Evolutionary conservation across 805 yeast genomes (phyloP).

Genomic region (Cyberlindnera petersonii): DNA sequence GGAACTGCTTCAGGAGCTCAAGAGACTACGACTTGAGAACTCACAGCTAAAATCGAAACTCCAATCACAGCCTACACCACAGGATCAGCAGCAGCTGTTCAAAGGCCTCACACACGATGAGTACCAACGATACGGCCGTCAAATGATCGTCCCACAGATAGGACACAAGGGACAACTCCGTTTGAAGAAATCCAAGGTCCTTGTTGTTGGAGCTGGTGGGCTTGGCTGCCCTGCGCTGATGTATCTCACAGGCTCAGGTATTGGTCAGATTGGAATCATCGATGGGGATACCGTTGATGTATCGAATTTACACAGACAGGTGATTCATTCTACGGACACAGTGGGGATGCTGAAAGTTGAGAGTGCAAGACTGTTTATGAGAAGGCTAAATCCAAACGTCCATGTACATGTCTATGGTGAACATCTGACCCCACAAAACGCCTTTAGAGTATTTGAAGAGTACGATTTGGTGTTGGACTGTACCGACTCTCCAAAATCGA

Average conservation of each 20-base stretch:
- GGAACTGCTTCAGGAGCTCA: too few species aligned
- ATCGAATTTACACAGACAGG: slow-evolving; percentile 88
- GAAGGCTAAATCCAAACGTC: slow-evolving; percentile 65
- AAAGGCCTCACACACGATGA: slow-evolving; percentile 50
- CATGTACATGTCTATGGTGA: slow-evolving; percentile 47
- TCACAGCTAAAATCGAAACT: slow-evolving; percentile 7
- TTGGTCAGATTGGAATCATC: slow-evolving; percentile 79
- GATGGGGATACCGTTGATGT: slow-evolving; percentile 83
- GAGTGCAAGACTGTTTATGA: slow-evolving; percentile 61
- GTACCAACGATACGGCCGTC: slow-evolving; percentile 84
- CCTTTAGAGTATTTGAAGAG: slow-evolving; percentile 52
- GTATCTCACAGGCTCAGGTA: slow-evolving; percentile 83
- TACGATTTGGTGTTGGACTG: slow-evolving; percentile 88
- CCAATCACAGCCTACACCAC: neutral
- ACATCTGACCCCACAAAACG: slow-evolving; percentile 51
- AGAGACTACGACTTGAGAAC: slow-evolving; percentile 18
- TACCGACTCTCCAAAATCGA: slow-evolving; percentile 85
- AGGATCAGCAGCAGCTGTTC: neutral
- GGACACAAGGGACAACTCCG: slow-evolving; percentile 48
- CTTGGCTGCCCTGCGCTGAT: slow-evolving; percentile 88
- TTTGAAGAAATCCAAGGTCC: slow-evolving; percentile 53
- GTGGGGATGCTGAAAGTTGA: slow-evolving; percentile 75
- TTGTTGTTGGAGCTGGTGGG: slow-evolving; percentile 96
- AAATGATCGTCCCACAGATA: slow-evolving; percentile 85
- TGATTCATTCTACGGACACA: slow-evolving; percentile 62